These are phyloP conservation scores for Cladosporium cucumerinum DNA, from an alignment of 2,329 filamentous ascomycete genomes.

Conservation along the genomic window DNA sequence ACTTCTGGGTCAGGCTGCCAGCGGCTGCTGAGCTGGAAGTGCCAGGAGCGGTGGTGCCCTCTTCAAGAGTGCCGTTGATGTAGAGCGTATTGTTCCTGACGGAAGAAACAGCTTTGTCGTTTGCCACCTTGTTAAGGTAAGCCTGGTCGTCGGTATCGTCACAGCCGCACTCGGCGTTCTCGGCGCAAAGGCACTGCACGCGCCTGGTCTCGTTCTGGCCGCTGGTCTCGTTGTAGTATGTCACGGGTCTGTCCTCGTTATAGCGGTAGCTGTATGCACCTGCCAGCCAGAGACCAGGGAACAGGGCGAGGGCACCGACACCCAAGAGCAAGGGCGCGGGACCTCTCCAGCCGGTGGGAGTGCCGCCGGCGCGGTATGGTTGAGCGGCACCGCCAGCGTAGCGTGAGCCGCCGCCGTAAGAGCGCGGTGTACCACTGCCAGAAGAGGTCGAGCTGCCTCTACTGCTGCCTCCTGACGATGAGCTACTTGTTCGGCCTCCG, in stretches of 20 bases:
- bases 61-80: slow-evolving; percentile 70
- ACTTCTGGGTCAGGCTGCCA: slow-evolving; percentile 17
- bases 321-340: slow-evolving; percentile 55
- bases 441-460: slow-evolving; percentile 25
- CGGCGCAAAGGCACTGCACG: slow-evolving; percentile 60
- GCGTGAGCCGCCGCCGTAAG: slow-evolving; percentile 55
- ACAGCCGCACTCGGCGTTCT: slow-evolving; percentile 60
- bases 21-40: slow-evolving; percentile 30
- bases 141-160: slow-evolving; percentile 63
- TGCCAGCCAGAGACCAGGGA: slow-evolving; percentile 64
- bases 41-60: slow-evolving; percentile 42
- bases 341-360: slow-evolving; percentile 29
- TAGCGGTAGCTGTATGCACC: slow-evolving; percentile 62
- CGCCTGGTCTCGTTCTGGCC: slow-evolving; percentile 56
- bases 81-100: slow-evolving; percentile 66
- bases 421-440: slow-evolving; percentile 41
- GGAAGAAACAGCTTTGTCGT: slow-evolving; percentile 60
- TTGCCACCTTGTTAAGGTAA: slow-evolving; percentile 56
- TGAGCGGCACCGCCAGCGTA: slow-evolving; percentile 63
- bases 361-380: slow-evolving; percentile 57
- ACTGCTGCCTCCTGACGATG: slow-evolving; percentile 18
- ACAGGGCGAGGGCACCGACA: slow-evolving; percentile 49
- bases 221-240: slow-evolving; percentile 47
- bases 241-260: slow-evolving; percentile 56
- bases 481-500: slow-evolving; percentile 23